phyloP scores from a whole-genome alignment of 805 yeast genomes.

The Candida montana region DNA sequence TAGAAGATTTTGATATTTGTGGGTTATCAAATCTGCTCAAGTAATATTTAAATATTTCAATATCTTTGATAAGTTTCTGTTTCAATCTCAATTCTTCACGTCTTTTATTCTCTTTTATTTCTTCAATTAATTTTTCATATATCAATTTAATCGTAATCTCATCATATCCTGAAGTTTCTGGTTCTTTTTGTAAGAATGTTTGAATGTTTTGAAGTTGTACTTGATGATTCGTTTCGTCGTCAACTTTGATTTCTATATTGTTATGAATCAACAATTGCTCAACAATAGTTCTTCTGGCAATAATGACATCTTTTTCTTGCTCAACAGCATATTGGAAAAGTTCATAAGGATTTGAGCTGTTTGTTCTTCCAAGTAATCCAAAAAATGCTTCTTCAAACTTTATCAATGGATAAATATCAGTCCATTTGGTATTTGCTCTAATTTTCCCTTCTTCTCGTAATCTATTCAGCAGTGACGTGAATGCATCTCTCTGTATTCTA shows the following conservation, averaged over 20 bases:
- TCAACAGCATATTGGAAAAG: slow-evolving; percentile 71
- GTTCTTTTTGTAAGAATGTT: slow-evolving; percentile 17
- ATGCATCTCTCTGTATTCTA: slow-evolving; percentile 60
- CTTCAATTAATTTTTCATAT: slow-evolving; percentile 24
- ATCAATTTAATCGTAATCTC: slow-evolving; percentile 26
- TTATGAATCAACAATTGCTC: slow-evolving; percentile 42
- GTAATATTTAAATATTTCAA: slow-evolving; percentile 19
- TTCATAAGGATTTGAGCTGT: slow-evolving; percentile 75
- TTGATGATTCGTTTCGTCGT: slow-evolving; percentile 16
- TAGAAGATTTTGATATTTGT: slow-evolving; percentile 21
- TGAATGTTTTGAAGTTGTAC: slow-evolving; percentile 11
- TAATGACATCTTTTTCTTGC: slow-evolving; percentile 49
- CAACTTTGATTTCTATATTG: slow-evolving; percentile 19
- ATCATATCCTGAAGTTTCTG: slow-evolving; percentile 24
- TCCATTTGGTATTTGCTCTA: slow-evolving; percentile 53
- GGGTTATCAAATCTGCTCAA: slow-evolving; percentile 22
- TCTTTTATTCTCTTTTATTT: slow-evolving; percentile 21
- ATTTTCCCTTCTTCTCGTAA: slow-evolving; percentile 30
- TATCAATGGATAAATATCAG: slow-evolving; percentile 44
- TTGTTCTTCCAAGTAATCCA: slow-evolving; percentile 56
- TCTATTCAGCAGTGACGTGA: slow-evolving; percentile 40
- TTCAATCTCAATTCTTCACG: slow-evolving; percentile 16
- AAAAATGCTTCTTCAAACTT: slow-evolving; percentile 53
- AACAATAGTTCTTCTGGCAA: slow-evolving; percentile 55
- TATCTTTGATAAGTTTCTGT: slow-evolving; percentile 12